Evolutionary conservation across 176 grass and related monocot species (phyloP), one percentile per base, ranked within the genome.

Genomic region (Carex kokanica): DNA sequence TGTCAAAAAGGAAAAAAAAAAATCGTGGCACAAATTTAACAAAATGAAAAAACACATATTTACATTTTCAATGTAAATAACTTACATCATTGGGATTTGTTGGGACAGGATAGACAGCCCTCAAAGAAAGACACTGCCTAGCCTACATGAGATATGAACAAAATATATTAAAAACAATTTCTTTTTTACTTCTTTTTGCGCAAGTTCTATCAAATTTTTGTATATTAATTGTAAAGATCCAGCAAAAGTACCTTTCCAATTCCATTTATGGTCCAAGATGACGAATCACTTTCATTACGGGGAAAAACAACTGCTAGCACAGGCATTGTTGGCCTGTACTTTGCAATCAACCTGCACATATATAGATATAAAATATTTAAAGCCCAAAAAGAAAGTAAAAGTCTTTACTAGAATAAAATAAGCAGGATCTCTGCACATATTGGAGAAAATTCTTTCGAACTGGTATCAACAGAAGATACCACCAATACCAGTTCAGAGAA

Each of bases 251-350:
- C 96, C 93, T 95, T 88, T 12, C 60, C 89, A 29, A 88, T 90
- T 49, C 93, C 91, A 86, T 90, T 90, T 87, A 87, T 87, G 74
- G 60, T 86, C 85, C 89, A 95, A 34, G 86, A 89, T 47, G 80
- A 89, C 63, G 89, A 84, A 79, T 89, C 91, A 58, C 86, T 86
- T 9, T 83, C 90, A 18, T 87, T 83, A 17, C 85, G 86, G 27
- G 94, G 94, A 61, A 97, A 92, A 18, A 97, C 80, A 79, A 97
- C 91, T 45, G 90, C 91, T 66, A 94, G 79, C 57, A 94, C 85
- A 55, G 94, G 94, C 94, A 97, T 94, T 81, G 94, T 88, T 29
- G 94, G 91, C 58, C 89, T 98, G 62, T 98, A 98, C 85, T 98
- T 98, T 14, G 96, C 86, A 83, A 98, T 73, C 83, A 98, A 89